These are phyloP conservation scores for Inga leiocalycina DNA, from an alignment of 306 rosid genomes.

Conservation along the genomic window DNA sequence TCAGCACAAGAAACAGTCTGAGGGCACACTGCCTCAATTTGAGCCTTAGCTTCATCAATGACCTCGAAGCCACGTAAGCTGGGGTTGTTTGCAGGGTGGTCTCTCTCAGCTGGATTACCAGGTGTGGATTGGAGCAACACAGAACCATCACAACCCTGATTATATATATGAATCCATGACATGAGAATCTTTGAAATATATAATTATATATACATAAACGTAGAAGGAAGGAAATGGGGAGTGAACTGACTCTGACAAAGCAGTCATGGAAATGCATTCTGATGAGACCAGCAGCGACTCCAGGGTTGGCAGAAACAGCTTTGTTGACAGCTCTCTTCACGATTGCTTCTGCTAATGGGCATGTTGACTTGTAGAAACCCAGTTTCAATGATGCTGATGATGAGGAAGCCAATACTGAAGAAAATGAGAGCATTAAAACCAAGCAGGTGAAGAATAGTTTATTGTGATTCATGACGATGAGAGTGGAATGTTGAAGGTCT, in stretches of 20 bases:
- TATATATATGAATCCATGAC: background rate
- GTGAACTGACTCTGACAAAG: conserved; percentile 40
- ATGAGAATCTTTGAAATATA: background rate
- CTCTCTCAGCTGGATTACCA: background rate
- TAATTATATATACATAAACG: too few relatives aligned
- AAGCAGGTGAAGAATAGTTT: background rate
- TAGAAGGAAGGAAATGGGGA: background rate
- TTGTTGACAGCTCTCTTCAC: background rate
- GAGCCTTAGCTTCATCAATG: background rate
- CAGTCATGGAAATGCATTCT: conserved; percentile 49
- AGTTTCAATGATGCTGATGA: background rate
- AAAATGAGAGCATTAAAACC: background rate
- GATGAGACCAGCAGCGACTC: background rate
- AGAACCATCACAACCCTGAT: conserved; percentile 21
- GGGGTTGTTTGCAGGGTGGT: conserved; percentile 1
- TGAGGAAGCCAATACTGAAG: background rate
- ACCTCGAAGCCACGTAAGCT: conserved; percentile 12
- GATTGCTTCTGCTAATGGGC: background rate
- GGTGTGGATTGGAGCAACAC: background rate
- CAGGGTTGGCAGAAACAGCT: background rate
- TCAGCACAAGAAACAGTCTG: background rate
- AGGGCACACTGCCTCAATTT: background rate
- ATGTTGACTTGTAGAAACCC: background rate
- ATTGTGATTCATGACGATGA: background rate
- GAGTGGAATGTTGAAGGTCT: background rate